These are phyloP conservation scores for Elsinoe australis DNA, from an alignment of 2,329 filamentous ascomycete genomes.

Conservation along the genomic window DNA sequence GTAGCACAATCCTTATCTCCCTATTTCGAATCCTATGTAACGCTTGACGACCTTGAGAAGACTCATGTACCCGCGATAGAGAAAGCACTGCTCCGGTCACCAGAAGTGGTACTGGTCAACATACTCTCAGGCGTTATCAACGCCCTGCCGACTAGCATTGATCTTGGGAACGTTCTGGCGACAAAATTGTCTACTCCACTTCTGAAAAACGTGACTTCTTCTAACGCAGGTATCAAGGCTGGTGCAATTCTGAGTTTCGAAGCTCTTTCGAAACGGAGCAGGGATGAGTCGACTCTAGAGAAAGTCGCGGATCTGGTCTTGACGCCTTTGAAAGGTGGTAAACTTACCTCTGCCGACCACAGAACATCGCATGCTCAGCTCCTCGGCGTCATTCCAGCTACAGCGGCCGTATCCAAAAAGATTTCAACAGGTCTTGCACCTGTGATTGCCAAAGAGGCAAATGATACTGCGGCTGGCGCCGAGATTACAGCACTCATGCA, in stretches of 20 bases:
- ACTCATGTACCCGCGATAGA: constrained; percentile 76
- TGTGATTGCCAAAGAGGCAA: constrained; percentile 75
- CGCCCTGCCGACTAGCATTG: constrained; percentile 61
- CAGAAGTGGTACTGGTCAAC: constrained; percentile 78
- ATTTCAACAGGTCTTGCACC: constrained; percentile 59
- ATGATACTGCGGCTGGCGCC: constrained; percentile 69
- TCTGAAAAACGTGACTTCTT: constrained; percentile 85
- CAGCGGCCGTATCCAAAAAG: constrained; percentile 55
- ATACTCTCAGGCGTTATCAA: constrained; percentile 65
- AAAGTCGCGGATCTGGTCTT: constrained; percentile 72
- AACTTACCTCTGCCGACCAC: constrained; percentile 77
- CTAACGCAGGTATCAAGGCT: constrained; percentile 66
- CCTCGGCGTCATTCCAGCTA: constrained; percentile 57
- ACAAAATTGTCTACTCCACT: constrained; percentile 75
- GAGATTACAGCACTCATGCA: constrained; percentile 65
- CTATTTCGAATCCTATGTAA: constrained; percentile 73
- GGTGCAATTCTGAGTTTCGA: constrained; percentile 70
- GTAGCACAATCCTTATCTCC: constrained; percentile 66
- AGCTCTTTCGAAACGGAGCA: constrained; percentile 56
- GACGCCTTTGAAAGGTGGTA: constrained; percentile 70
- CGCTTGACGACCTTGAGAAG: constrained; percentile 63
- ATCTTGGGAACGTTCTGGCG: constrained; percentile 67
- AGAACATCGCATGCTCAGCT: constrained; percentile 76
- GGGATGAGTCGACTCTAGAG: constrained; percentile 51
- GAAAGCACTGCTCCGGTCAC: constrained; percentile 79